Base-by-base conservation (phyloP, 176 grass and related monocot genomes). In the Chrysopogon serrulatus region DNA sequence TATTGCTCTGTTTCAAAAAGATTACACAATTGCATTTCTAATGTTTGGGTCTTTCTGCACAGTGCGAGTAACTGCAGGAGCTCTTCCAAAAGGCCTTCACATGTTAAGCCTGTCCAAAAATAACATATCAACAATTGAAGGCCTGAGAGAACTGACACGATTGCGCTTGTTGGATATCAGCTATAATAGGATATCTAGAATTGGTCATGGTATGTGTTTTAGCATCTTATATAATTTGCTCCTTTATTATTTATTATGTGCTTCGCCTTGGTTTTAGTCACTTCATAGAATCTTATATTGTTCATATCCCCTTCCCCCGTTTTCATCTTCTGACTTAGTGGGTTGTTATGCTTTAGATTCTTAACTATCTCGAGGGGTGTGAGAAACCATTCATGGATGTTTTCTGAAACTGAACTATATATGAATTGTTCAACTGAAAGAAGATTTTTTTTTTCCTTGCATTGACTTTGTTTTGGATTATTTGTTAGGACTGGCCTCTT, bases 71-170 rank as follows among this genome's bases (percentile, higher is more conserved):
- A 92, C 96, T 48, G 68, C 89, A 77, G 96, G 96, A 72, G 79
- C 87, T 84, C 81, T 98, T 87, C 96, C 96, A 17, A 98, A 83
- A 86, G 96, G 96, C 65, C 89, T 98, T 74, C 96, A 98, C 79
- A 90, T 93, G 96, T 83, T 98, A 86, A 98, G 94, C 73, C 81
- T 98, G 65, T 95, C 93, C 3, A 98, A 92, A 59, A 98, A 98
- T 77, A 88, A 94, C 59, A 98, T 98, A 47, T 90, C 93, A 60
- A 64, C 65, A 75, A 98, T 98, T 61, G 96, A 98, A 88, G 96
- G 96, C 47, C 93, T 98, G 66, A 93, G 86, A 84, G 96, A 98
- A 81, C 76, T 98, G 53, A 95, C 88, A 56, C 93, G 91, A 11
- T 73, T 98, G 39, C 91, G 96, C 39, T 79, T 98, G 77, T 65